Evolutionary conservation across 805 yeast genomes (phyloP).

Genomic region (Myxozyma nipponensis): DNA sequence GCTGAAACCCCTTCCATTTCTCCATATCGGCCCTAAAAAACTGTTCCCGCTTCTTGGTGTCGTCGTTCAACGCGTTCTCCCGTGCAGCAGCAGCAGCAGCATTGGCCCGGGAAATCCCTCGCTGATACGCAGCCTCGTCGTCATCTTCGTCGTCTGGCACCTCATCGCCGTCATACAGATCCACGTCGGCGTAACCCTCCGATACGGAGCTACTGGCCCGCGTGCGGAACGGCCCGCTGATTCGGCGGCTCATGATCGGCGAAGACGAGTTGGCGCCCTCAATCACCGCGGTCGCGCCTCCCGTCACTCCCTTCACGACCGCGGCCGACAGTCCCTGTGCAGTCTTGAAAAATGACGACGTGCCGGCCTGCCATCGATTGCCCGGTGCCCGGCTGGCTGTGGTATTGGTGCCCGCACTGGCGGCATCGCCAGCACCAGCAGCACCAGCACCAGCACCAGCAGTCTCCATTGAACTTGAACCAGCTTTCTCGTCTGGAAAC

Average conservation of each 20-base stretch:
- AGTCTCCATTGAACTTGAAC: neutral
- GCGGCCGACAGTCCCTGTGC: conserved; percentile 27
- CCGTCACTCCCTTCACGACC: conserved; percentile 26
- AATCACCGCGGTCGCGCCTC: conserved; percentile 25
- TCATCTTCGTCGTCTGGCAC: conserved; percentile 10
- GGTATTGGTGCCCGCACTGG: conserved; percentile 8
- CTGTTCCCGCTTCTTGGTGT: conserved; percentile 4
- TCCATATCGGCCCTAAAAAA: conserved; percentile 21
- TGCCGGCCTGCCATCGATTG: conserved; percentile 15
- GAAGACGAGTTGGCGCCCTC: conserved; percentile 2
- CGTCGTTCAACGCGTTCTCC: conserved; percentile 2
- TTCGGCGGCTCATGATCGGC: neutral
- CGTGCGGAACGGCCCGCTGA: neutral
- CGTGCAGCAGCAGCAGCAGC: conserved; percentile 5
- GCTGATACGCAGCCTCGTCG: conserved; percentile 11
- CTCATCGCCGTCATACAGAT: conserved; percentile 18
- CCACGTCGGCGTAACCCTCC: conserved; percentile 22
- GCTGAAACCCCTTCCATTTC: conserved; percentile 24
- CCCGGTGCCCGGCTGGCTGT: too few relatives aligned
- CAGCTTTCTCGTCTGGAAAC: neutral
- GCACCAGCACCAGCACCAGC: neutral
- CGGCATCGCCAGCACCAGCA: conserved; percentile 1
- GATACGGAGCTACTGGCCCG: conserved; percentile 9
- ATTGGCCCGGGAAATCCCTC: conserved; percentile 6
- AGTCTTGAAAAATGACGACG: conserved; percentile 18